Base-by-base conservation (phyloP, 129 eudicot species). In the Centaurea solstitialis region DNA sequence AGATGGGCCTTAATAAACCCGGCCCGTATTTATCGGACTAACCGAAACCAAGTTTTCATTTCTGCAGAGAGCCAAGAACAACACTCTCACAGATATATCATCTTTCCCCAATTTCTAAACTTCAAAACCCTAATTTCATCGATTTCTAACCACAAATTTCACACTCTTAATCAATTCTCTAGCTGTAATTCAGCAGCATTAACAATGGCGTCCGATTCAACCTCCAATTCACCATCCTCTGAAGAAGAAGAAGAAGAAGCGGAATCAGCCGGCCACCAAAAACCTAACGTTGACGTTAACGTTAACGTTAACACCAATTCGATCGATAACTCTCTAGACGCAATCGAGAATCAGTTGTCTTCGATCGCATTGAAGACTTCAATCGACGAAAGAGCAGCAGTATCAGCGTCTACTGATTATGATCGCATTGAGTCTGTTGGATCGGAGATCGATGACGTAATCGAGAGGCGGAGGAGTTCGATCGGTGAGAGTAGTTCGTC, bases 331-430 rank as follows among this genome's bases (percentile, higher is more conserved):
- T 90, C 92, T 4, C 87, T 90, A 38, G 94, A 94, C 82, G 96
- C 93, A 3, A 89, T 94, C 73, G 96, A 88, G 79, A 87, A 83
- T 71, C 98, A 94, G 12, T 80, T 91, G 33, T 86, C 90, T 53
- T 90, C 97, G 70, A 90, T 91, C 68, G 79, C 94, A 78, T 72
- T 91, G 76, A 74, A 74, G 70, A 62, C 86, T 78, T 20, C 86
- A 41, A 72, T 72, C n/a, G 86, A 82, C 68, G 82, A 71, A 76
- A 40, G 71, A 50, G 13, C 69, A 33, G 68, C 70, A 10, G 41
- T 2, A 2, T 26, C 30, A 2, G 1, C 78, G 3, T 71, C 74
- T 15, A 68, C 61, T 53, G 79, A 57, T 73, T 38, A 57, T 24
- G 33, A 21, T 41, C 66, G 17, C 13, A n/a, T n/a, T n/a, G 86